These are phyloP conservation scores for Wickerhamomyces pijperi DNA, from an alignment of 805 yeast genomes.

Conservation along the genomic window DNA sequence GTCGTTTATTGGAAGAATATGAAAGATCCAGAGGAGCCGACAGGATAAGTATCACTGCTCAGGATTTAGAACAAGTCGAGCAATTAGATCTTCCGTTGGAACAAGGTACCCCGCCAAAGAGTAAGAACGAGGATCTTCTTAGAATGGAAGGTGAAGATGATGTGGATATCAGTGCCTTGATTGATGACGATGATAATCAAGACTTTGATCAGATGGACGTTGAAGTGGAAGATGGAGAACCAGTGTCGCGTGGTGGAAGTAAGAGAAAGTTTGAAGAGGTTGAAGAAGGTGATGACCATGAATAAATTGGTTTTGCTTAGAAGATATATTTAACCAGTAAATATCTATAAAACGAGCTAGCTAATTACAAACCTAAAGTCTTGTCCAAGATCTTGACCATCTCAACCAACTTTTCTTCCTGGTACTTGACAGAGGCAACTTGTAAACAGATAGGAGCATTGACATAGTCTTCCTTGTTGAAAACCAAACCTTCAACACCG, in stretches of 20 bases:
- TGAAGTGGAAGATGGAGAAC: no score
- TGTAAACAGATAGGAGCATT: constrained; percentile 43
- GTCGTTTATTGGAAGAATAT: background rate
- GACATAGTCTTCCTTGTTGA: constrained; percentile 18
- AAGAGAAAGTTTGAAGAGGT: background rate
- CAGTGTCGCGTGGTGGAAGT: no score
- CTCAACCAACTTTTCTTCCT: constrained; percentile 38
- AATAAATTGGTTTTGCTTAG: background rate
- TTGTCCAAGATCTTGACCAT: constrained; percentile 30
- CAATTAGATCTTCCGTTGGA: background rate
- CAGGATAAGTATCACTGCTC: background rate
- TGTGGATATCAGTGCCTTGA: no score
- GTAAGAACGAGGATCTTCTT: no score
- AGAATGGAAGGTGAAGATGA: no score
- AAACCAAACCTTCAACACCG: constrained; percentile 41
- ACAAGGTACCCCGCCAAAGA: background rate
- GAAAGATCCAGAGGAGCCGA: background rate
- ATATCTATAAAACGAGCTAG: no score
- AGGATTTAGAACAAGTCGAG: background rate
- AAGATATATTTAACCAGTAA: background rate
- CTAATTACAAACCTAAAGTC: constrained; percentile 15
- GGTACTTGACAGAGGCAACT: constrained; percentile 36
- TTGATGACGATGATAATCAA: no score
- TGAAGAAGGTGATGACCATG: background rate
- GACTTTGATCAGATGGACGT: no score